These are phyloP conservation scores for Tetrapisispora taiwanensis DNA, from an alignment of 805 yeast genomes.

Conservation along the genomic window DNA sequence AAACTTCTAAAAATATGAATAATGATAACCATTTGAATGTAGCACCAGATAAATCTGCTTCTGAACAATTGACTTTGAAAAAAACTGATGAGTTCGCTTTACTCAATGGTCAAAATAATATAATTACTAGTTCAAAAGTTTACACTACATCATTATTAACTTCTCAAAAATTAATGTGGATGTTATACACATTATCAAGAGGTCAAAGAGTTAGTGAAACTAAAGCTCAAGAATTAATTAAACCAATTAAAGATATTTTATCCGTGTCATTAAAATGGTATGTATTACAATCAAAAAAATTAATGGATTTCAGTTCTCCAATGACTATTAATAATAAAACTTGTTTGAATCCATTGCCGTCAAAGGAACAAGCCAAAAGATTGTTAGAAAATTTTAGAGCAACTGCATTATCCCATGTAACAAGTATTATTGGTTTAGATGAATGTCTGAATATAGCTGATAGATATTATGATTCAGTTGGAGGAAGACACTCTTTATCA, in stretches of 20 bases:
- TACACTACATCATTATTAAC: constrained; percentile 18
- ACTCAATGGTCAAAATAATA: background rate
- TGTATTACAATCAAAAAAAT: constrained; percentile 15
- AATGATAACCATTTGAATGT: background rate
- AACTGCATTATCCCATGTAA: constrained; percentile 12
- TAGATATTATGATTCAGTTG: constrained; percentile 12
- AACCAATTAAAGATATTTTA: constrained; percentile 15
- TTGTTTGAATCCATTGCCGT: constrained; percentile 17
- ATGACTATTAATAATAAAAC: constrained; percentile 7
- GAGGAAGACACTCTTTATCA: constrained; percentile 7
- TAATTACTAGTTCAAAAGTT: background rate
- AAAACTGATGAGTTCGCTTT: background rate
- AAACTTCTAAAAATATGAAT: constrained; percentile 1
- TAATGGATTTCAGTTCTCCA: constrained; percentile 20
- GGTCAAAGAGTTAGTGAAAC: constrained; percentile 2
- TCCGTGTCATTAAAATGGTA: constrained; percentile 19
- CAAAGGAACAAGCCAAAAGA: constrained; percentile 16
- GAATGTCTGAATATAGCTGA: constrained; percentile 13
- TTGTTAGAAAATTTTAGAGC: constrained; percentile 16
- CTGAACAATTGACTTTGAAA: background rate
- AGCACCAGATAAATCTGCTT: too few relatives aligned
- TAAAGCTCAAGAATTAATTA: constrained; percentile 7
- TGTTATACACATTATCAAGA: constrained; percentile 9
- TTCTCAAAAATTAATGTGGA: constrained; percentile 17
- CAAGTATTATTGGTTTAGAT: constrained; percentile 11